A percentile compares a stretch with the other conserved stretches of the same genome.
Conservation (phyloP, 2,329 filamentous ascomycete species). For the Cercospora berteroae region DNA sequence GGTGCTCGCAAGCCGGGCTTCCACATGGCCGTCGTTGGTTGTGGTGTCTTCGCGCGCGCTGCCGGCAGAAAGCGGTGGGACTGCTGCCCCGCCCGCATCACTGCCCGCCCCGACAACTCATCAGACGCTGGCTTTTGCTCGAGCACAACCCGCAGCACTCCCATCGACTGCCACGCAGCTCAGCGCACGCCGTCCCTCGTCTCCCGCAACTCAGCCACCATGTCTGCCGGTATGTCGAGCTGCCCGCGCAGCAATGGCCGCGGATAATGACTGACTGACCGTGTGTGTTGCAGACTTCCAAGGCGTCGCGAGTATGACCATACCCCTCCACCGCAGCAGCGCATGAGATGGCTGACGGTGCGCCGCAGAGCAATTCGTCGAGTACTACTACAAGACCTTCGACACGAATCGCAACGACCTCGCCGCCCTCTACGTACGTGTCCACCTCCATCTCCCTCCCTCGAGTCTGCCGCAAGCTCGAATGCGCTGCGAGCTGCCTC, state of each 20-base stretch:
- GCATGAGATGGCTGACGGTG: slow-evolving; percentile 4
- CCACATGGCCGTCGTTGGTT: not conserved
- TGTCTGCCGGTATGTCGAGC: slow-evolving; percentile 4
- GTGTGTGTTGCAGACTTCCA: slow-evolving; percentile 34
- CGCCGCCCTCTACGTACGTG: slow-evolving; percentile 70
- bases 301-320: slow-evolving; percentile 34
- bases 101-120: not conserved
- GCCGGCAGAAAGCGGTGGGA: not conserved
- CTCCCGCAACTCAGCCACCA: not conserved
- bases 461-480: not conserved
- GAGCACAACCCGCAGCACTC: not conserved
- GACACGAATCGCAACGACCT: slow-evolving; percentile 68
- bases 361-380: slow-evolving; percentile 75
- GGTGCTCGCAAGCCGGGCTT: not conserved
- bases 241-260: not conserved
- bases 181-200: not conserved
- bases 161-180: not conserved
- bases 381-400: slow-evolving; percentile 89
- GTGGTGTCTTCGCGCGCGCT: not conserved
- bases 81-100: not conserved
- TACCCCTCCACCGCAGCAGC: not conserved
- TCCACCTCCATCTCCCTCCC: not conserved
- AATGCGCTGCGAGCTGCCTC: not conserved
- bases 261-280: slow-evolving; percentile 4
- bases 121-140: not conserved